phyloP scores from a whole-genome alignment of 2,329 filamentous ascomycete genomes.

The Aspergillus sp. region DNA sequence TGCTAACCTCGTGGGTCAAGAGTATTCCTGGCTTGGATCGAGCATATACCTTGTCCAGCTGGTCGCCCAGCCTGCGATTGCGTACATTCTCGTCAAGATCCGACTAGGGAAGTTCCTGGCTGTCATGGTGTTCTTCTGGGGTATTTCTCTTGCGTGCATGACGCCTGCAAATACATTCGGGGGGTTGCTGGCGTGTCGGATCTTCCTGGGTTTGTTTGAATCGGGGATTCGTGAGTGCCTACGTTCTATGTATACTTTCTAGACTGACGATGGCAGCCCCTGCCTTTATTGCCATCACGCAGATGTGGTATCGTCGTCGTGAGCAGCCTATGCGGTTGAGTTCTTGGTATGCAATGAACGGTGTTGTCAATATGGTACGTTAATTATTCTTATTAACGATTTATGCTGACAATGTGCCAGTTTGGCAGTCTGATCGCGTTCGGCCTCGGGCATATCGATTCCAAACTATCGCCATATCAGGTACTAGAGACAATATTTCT shows the following conservation, averaged over 20 bases:
- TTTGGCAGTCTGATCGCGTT: slow-evolving; percentile 57
- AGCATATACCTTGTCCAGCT: slow-evolving; percentile 58
- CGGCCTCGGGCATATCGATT: slow-evolving; percentile 51
- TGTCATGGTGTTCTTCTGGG: slow-evolving; percentile 53
- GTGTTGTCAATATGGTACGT: slow-evolving; percentile 52
- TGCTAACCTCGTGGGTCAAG: slow-evolving; percentile 55
- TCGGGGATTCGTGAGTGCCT: slow-evolving; percentile 36
- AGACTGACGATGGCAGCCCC: slow-evolving; percentile 38
- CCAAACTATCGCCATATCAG: slow-evolving; percentile 53
- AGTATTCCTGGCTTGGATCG: slow-evolving; percentile 55
- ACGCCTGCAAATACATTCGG: slow-evolving; percentile 53
- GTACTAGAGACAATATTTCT: slow-evolving; percentile 24
- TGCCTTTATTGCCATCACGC: slow-evolving; percentile 53
- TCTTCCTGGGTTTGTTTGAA: slow-evolving; percentile 61
- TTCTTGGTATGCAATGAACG: slow-evolving; percentile 58
- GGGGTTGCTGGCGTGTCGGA: slow-evolving; percentile 52
- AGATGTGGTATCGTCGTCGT: slow-evolving; percentile 56
- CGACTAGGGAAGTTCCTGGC: slow-evolving; percentile 62
- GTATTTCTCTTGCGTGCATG: slow-evolving; percentile 53
- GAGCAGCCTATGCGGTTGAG: slow-evolving; percentile 54
- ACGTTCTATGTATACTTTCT: background rate
- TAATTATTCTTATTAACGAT: background rate
- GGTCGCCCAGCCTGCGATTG: slow-evolving; percentile 53
- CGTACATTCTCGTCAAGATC: slow-evolving; percentile 59
- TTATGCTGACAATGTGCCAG: slow-evolving; percentile 13